Percentiles rank a stretch among this genome's conserved stretches.
These are phyloP conservation scores for Pseudoturritis turrita DNA, from an alignment of 345 rosid species.

Conservation along the genomic window DNA sequence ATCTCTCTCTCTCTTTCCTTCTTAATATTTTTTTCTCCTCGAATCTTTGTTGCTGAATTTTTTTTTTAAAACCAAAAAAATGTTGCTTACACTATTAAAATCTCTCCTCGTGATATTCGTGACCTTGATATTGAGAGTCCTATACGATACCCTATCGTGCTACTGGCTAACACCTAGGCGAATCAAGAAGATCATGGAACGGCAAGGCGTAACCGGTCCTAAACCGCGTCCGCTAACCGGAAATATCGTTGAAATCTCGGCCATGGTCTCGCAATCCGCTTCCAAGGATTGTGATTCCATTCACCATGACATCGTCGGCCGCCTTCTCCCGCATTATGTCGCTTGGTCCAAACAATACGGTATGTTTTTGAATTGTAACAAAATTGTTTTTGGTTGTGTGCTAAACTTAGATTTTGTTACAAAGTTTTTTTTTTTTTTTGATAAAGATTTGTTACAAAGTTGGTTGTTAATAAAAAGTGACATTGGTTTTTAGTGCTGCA, in stretches of 20 bases:
- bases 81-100: conserved; percentile 28
- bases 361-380: conserved; percentile 21
- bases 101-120: conserved; percentile 34
- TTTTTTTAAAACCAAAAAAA: background rate
- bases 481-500: too few species aligned
- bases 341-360: conserved; percentile 80
- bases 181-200: conserved; percentile 67
- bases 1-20: background rate
- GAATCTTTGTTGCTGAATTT: background rate
- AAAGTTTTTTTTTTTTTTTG: too few species aligned
- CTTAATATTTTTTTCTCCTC: background rate
- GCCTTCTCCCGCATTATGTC: conserved; percentile 85
- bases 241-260: conserved; percentile 67
- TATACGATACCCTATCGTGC: conserved; percentile 53
- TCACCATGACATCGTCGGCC: conserved; percentile 68
- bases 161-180: conserved; percentile 77
- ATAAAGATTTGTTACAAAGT: too few species aligned
- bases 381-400: background rate
- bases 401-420: conserved; percentile 1
- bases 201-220: conserved; percentile 93
- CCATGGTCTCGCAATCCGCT: conserved; percentile 55
- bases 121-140: conserved; percentile 34
- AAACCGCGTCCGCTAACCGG: conserved; percentile 66
- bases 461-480: too few species aligned
- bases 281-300: conserved; percentile 58